Evolutionary conservation across 257 asterid genomes (phyloP).

Genomic region (Solanum pinnatisectum): DNA sequence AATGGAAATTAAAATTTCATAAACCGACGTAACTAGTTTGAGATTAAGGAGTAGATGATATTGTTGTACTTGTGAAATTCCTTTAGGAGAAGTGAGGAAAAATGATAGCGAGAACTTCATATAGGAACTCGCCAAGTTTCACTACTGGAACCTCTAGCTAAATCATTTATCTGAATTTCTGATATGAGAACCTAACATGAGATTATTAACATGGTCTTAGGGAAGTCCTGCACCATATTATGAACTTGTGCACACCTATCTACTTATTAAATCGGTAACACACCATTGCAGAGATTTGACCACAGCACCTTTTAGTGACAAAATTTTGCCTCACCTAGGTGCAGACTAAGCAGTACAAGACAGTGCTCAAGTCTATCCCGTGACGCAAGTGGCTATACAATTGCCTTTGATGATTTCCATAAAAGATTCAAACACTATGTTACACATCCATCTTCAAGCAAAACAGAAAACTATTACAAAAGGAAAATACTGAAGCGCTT

Average conservation of each 20-base stretch:
- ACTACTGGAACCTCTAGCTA: background rate
- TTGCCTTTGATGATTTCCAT: background rate
- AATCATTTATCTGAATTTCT: background rate
- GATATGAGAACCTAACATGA: background rate
- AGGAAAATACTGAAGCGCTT: background rate
- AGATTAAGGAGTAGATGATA: background rate
- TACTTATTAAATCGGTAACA: background rate
- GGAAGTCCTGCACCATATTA: background rate
- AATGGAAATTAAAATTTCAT: background rate
- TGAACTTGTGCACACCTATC: background rate
- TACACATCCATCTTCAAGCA: background rate
- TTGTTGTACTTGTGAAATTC: background rate
- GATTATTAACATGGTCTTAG: background rate
- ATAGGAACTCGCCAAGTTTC: background rate
- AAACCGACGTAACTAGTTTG: background rate
- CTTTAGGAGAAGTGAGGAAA: background rate
- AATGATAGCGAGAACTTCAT: background rate
- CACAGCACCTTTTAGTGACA: background rate
- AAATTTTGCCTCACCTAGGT: background rate
- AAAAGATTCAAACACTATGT: background rate
- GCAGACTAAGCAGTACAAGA: background rate
- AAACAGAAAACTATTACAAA: background rate
- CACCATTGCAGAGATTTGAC: background rate
- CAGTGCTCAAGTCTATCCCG: background rate
- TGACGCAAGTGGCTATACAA: background rate